Conservation (phyloP, 2,329 filamentous ascomycete genomes). For the Colletotrichum shisoi region DNA sequence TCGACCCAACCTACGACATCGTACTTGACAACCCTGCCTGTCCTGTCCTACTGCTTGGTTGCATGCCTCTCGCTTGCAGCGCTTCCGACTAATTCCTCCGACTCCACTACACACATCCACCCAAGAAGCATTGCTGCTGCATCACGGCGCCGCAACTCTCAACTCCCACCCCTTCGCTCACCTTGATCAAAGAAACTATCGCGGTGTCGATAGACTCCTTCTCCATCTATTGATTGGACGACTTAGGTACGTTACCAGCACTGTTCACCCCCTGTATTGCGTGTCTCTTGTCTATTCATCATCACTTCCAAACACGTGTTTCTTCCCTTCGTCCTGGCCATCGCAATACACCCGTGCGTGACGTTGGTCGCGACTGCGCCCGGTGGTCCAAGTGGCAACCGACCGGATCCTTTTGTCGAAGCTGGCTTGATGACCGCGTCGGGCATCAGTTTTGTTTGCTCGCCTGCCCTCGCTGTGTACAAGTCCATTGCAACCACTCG, state of each 20-base stretch:
- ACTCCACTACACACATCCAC: neutral
- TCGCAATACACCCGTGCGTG: constrained; percentile 14
- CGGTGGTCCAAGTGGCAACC: neutral
- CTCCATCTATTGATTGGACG: constrained; percentile 15
- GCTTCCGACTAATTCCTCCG: constrained; percentile 9
- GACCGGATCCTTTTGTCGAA: neutral
- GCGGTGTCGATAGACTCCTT: constrained; percentile 21
- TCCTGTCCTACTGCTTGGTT: too few relatives aligned
- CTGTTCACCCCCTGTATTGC: neutral
- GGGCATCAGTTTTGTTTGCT: constrained; percentile 1
- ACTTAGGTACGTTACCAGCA: constrained; percentile 28
- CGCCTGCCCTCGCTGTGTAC: too few relatives aligned
- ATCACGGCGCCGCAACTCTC: constrained; percentile 17
- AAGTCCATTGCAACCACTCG: neutral
- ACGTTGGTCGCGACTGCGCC: constrained; percentile 25
- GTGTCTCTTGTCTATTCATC: neutral
- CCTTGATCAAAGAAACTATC: neutral
- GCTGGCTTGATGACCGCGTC: neutral
- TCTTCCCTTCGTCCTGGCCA: constrained; percentile 4
- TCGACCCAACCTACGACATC: constrained; percentile 18
- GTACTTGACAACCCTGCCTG: constrained; percentile 1
- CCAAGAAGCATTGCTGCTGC: constrained; percentile 19
- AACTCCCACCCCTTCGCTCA: neutral
- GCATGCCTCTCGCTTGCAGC: constrained; percentile 21
- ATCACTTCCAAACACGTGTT: constrained; percentile 7